Base-by-base conservation (phyloP, 192 early-diverging fungal genomes). In the Nowakowskiella sp. region DNA sequence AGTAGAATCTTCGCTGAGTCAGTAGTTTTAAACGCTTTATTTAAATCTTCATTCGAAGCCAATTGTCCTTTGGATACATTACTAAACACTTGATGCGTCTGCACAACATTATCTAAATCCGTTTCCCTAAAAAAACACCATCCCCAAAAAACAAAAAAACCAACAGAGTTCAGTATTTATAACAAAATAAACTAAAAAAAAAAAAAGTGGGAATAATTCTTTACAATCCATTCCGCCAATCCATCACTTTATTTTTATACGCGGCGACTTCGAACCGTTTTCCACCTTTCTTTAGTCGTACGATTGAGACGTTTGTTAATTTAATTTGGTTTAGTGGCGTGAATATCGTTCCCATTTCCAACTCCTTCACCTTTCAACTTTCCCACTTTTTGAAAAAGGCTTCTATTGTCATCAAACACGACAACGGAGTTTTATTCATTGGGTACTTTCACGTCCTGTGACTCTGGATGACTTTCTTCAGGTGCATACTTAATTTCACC, bases 241-340 rank as follows among this genome's bases (percentile, higher is more conserved):
- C 93, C 51, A 88, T 68, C 28, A 95, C 93, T 66, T 99, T 97
- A 77, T 97, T 99, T 65, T 95, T 96, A 73, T 97, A 99, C 67
- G 90, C 95, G 7, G 96, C 96, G 32, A 99, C 80, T 64, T 99
- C 96, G 55, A 97, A 99, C 28, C 96, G 83, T 67, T 92, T 95
- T 32, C 96, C 96, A 26, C 92, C 93, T 70, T 94, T 96, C 58
- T 88, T 87, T 51, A 96, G 71, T 33, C 91, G 87, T 13, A 99
- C 96, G 31, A 96, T 65, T 5, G 93, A 93, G 43, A 99, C 93
- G 62, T 99, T 99, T 42, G 95, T 96, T 36, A 99, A 72, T 46
- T 85, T 85, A 57, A 80, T 45, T 53, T 68, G 54, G 32, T 60
- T 64, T 13, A 48, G 44, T 9, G 64, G 64, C 6, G 62, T 66